Conservation (phyloP, 2,329 filamentous ascomycete species). For the Fusarium nygamai region DNA sequence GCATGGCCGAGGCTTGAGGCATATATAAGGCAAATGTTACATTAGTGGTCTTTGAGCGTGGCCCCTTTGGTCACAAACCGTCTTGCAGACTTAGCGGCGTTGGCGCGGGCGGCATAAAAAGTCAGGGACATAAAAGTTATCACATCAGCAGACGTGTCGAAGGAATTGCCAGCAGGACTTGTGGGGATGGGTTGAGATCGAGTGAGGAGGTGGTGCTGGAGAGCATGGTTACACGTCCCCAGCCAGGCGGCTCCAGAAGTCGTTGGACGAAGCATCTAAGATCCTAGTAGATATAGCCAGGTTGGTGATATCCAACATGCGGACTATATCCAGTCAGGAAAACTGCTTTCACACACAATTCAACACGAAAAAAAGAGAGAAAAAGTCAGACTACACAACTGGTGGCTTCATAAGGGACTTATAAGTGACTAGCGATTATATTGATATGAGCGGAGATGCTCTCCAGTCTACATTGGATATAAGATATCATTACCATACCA, state of each 20-base stretch:
- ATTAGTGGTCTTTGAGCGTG: slow-evolving; percentile 34
- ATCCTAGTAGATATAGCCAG: slow-evolving; percentile 12
- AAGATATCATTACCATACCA: slow-evolving; percentile 20
- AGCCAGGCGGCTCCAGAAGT: slow-evolving; percentile 2
- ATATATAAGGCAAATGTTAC: slow-evolving; percentile 34
- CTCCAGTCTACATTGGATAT: slow-evolving; percentile 11
- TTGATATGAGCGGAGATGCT: slow-evolving; percentile 20
- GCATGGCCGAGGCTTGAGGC: slow-evolving; percentile 14
- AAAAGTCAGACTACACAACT: background rate
- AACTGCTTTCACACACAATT: slow-evolving; percentile 3
- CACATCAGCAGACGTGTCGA: slow-evolving; percentile 29
- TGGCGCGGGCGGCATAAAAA: slow-evolving; percentile 41
- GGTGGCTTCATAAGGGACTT: background rate
- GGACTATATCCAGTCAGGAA: slow-evolving; percentile 21
- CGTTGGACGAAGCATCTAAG: slow-evolving; percentile 8
- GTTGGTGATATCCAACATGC: slow-evolving; percentile 10
- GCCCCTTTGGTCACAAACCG: slow-evolving; percentile 35
- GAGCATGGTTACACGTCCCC: slow-evolving; percentile 3
- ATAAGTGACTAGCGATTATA: slow-evolving; percentile 19
- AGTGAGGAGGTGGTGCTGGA: background rate
- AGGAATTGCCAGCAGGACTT: slow-evolving; percentile 32
- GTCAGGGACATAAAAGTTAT: slow-evolving; percentile 39
- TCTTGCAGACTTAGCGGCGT: slow-evolving; percentile 41
- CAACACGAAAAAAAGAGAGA: background rate
- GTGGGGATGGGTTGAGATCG: slow-evolving; percentile 30